Percentiles rank a stretch among this genome's conserved stretches.
Evolutionary conservation across 2,329 filamentous ascomycete species (phyloP).

Genomic region (Trichoderma polysporum): DNA sequence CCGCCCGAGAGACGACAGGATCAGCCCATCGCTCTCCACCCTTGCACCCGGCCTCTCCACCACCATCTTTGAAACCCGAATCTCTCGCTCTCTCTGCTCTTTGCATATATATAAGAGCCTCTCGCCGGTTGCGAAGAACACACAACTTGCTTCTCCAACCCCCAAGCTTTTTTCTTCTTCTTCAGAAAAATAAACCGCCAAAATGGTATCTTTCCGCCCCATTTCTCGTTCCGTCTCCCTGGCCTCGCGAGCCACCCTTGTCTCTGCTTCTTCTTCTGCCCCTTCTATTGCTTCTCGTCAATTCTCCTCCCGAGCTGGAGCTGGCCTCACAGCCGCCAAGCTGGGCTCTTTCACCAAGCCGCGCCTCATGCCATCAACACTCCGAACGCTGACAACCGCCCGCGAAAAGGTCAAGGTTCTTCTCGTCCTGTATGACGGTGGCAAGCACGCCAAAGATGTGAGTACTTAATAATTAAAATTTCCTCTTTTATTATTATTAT

Average conservation of each 20-base stretch:
- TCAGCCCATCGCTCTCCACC: constrained; percentile 17
- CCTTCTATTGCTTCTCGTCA: constrained; percentile 25
- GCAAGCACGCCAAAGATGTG: constrained; percentile 84
- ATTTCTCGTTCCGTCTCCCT: constrained; percentile 30
- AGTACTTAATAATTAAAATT: constrained; percentile 36
- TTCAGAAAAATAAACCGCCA: constrained; percentile 24
- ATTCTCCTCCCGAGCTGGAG: constrained; percentile 36
- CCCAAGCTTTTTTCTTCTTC: neutral
- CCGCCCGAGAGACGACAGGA: constrained; percentile 9
- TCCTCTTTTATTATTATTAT: neutral
- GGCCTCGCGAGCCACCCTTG: constrained; percentile 30
- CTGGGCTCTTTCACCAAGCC: constrained; percentile 28
- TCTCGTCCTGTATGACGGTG: constrained; percentile 89
- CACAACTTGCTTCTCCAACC: neutral
- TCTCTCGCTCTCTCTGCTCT: neutral
- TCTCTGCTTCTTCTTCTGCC: constrained; percentile 27
- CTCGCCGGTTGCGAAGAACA: constrained; percentile 17
- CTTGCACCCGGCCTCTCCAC: neutral
- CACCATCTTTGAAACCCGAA: neutral
- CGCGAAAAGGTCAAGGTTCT: constrained; percentile 84
- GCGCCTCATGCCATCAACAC: constrained; percentile 41
- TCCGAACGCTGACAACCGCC: constrained; percentile 55
- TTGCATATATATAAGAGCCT: constrained; percentile 7
- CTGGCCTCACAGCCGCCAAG: constrained; percentile 44
- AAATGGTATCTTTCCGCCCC: constrained; percentile 37